Evolutionary conservation across 2,329 filamentous ascomycete species (phyloP).

Genomic region (Pseudogymnoascus sp.): DNA sequence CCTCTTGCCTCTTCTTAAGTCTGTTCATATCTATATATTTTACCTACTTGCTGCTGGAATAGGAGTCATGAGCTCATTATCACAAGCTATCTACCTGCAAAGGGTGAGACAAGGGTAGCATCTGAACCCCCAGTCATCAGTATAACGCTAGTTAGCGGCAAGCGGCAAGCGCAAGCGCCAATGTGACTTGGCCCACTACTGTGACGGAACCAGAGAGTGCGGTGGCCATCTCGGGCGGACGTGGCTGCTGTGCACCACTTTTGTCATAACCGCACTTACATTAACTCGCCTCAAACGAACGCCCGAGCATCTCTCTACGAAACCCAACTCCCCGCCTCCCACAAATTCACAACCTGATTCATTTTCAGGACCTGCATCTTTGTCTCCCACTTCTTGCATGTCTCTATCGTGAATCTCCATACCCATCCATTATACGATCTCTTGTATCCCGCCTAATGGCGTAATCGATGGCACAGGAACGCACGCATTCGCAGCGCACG

Average conservation of each 20-base stretch:
- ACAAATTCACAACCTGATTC: background rate
- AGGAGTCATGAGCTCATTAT: background rate
- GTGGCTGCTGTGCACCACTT: constrained; percentile 6
- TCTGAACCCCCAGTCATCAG: background rate
- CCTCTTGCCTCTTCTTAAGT: background rate
- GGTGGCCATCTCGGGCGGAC: constrained; percentile 6
- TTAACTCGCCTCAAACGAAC: constrained; percentile 5
- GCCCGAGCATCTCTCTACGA: background rate
- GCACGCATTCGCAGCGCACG: constrained; percentile 13
- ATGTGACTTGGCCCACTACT: constrained; percentile 7
- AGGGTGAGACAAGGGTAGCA: background rate
- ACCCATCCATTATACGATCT: background rate
- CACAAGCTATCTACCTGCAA: background rate
- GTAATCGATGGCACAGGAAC: constrained; percentile 16
- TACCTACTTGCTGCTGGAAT: background rate
- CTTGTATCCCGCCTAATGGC: constrained; percentile 12
- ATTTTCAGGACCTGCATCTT: constrained; percentile 5
- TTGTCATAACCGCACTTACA: constrained; percentile 8
- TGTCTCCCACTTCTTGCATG: background rate
- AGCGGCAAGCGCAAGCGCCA: background rate
- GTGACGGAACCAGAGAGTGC: constrained; percentile 7
- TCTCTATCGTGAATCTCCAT: background rate
- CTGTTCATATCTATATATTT: background rate
- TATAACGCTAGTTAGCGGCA: background rate
- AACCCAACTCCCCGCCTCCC: background rate